Evolutionary conservation across 768 basidiomycete species (phyloP).

Genomic region (Pulveroboletus ravenelii): DNA sequence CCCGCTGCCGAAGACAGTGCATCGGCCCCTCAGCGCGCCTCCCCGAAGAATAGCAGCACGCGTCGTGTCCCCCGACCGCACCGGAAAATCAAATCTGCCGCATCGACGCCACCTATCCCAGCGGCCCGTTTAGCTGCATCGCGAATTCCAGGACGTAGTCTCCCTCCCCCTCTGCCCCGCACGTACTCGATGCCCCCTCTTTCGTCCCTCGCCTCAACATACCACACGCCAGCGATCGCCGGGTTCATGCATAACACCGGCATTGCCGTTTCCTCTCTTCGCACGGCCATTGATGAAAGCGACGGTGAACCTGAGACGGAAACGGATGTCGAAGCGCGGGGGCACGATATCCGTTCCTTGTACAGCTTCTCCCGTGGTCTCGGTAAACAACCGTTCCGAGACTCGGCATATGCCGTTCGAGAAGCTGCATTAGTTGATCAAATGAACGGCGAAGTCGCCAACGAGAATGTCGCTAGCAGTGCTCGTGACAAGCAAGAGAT

Average conservation of each 20-base stretch:
- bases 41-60: constrained; percentile 18
- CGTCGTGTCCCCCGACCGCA: constrained; percentile 30
- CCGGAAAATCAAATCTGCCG: constrained; percentile 34
- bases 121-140: constrained; percentile 32
- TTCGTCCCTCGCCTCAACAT: constrained; percentile 25
- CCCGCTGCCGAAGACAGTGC: constrained; percentile 15
- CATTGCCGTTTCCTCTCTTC: constrained; percentile 33
- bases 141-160: constrained; percentile 27
- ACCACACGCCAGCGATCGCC: constrained; percentile 20
- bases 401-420: constrained; percentile 22
- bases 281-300: constrained; percentile 33
- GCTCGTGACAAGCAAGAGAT: constrained; percentile 10
- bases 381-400: constrained; percentile 23
- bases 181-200: constrained; percentile 32
- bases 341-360: constrained; percentile 28
- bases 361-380: constrained; percentile 32
- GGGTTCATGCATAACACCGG: constrained; percentile 35
- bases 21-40: constrained; percentile 20
- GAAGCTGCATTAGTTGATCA: constrained; percentile 18
- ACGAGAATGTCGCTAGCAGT: constrained; percentile 10
- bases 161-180: constrained; percentile 30
- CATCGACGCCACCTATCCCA: constrained; percentile 32
- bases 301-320: constrained; percentile 32
- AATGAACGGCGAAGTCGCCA: constrained; percentile 20
- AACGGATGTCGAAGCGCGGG: constrained; percentile 29